Percentiles rank a stretch among this genome's conserved stretches.
phyloP scores from a whole-genome alignment of 2,329 filamentous ascomycete genomes.

The Colletotrichum godetiae region DNA sequence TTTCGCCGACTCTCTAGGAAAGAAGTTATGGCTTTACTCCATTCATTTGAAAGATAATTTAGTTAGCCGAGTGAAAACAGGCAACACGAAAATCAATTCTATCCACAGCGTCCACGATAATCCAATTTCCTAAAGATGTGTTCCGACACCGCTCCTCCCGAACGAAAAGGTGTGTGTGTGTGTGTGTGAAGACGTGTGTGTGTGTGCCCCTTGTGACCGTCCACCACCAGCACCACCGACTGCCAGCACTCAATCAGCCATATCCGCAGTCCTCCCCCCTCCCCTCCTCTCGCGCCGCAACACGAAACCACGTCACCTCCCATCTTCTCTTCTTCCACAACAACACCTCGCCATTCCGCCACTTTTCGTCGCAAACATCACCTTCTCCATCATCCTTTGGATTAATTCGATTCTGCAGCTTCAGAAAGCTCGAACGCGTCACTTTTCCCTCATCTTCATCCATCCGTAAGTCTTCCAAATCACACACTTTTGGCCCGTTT shows the following conservation, averaged over 20 bases:
- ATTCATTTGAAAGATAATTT: background rate
- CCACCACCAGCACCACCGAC: background rate
- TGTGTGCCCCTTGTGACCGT: conserved; percentile 8
- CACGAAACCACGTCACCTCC: conserved; percentile 14
- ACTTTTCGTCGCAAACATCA: conserved; percentile 1
- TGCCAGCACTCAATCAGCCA: background rate
- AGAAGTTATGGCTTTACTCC: background rate
- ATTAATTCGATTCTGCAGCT: conserved; percentile 14
- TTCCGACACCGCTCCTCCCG: conserved; percentile 1
- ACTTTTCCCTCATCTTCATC: background rate
- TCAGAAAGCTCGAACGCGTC: conserved; percentile 4
- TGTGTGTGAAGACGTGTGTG: background rate
- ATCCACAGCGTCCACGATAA: background rate
- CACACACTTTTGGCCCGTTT: background rate
- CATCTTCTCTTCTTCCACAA: conserved; percentile 10
- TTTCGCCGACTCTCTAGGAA: background rate
- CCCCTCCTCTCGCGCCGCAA: background rate
- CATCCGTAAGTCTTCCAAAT: background rate
- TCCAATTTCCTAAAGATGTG: background rate
- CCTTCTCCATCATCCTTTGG: background rate
- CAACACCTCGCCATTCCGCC: background rate
- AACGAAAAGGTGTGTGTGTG: background rate
- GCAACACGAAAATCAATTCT: background rate
- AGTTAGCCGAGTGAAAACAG: background rate
- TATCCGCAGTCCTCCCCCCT: conserved; percentile 1